phyloP scores from a whole-genome alignment of 2,329 filamentous ascomycete genomes.

The Corynespora cassiicola region DNA sequence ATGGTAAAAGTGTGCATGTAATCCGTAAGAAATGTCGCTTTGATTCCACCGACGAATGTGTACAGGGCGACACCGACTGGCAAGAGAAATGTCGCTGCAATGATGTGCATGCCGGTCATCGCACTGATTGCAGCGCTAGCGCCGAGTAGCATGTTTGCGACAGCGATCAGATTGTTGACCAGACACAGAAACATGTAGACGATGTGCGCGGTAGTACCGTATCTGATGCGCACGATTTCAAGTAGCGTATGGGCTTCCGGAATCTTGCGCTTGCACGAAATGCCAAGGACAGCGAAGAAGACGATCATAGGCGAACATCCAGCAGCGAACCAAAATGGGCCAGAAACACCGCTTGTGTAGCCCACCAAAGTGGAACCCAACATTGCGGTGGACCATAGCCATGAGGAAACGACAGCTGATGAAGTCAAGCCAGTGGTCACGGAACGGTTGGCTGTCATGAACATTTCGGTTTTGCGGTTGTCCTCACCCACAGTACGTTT shows the following conservation, averaged over 20 bases:
- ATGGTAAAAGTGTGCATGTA: slow-evolving; percentile 64
- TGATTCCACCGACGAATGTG: slow-evolving; percentile 22
- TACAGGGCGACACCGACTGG: slow-evolving; percentile 36
- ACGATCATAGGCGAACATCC: slow-evolving; percentile 64
- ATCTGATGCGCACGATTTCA: slow-evolving; percentile 60
- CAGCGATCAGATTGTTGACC: slow-evolving; percentile 62
- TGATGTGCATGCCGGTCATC: slow-evolving; percentile 57
- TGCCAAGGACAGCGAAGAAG: slow-evolving; percentile 60
- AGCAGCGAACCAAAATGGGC: slow-evolving; percentile 63
- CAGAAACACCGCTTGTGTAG: slow-evolving; percentile 58
- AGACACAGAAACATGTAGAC: slow-evolving; percentile 61
- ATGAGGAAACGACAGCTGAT: slow-evolving; percentile 25
- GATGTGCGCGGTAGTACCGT: slow-evolving; percentile 56
- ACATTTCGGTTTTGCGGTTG: slow-evolving; percentile 61
- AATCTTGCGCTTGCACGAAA: slow-evolving; percentile 60
- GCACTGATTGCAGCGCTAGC: slow-evolving; percentile 52
- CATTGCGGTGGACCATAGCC: slow-evolving; percentile 59
- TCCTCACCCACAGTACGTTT: slow-evolving; percentile 59
- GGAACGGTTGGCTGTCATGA: slow-evolving; percentile 31
- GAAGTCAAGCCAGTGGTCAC: slow-evolving; percentile 26
- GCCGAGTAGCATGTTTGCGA: slow-evolving; percentile 61
- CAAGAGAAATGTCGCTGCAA: slow-evolving; percentile 57
- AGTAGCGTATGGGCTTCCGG: slow-evolving; percentile 62
- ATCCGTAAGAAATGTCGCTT: slow-evolving; percentile 53
- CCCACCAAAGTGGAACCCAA: slow-evolving; percentile 59